These are phyloP conservation scores for Thelonectria rubi DNA, from an alignment of 2,329 filamentous ascomycete genomes.

Conservation along the genomic window DNA sequence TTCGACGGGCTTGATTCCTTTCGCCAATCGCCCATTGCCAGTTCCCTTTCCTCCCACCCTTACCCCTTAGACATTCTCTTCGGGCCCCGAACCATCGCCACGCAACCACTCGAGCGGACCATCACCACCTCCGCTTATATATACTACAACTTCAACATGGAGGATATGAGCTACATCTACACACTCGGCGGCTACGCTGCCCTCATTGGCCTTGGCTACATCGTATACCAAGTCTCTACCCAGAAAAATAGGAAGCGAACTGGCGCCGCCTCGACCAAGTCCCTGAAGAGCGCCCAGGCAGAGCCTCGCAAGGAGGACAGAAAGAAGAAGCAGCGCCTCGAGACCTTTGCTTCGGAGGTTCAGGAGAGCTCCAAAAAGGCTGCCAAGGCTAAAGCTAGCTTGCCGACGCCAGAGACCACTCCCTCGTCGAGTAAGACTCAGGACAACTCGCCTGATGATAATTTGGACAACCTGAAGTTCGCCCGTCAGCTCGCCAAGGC, in stretches of 20 bases:
- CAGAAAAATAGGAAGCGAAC: constrained; percentile 47
- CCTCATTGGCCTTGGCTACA: constrained; percentile 49
- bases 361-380: constrained; percentile 48
- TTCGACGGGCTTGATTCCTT: constrained; percentile 13
- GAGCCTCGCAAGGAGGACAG: constrained; percentile 53
- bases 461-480: constrained; percentile 77
- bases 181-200: constrained; percentile 51
- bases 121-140: constrained; percentile 7
- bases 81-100: constrained; percentile 28
- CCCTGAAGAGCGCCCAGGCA: constrained; percentile 41
- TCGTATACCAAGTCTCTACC: constrained; percentile 49
- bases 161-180: constrained; percentile 50
- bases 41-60: constrained; percentile 12
- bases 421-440: constrained; percentile 43
- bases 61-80: constrained; percentile 24
- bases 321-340: constrained; percentile 58
- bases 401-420: constrained; percentile 41
- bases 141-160: constrained; percentile 40
- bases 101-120: constrained; percentile 22
- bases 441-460: constrained; percentile 62
- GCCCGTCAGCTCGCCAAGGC: constrained; percentile 76
- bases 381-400: constrained; percentile 52
- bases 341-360: constrained; percentile 51
- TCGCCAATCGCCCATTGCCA: constrained; percentile 14
- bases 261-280: constrained; percentile 41